These are phyloP conservation scores for Nemania sp. DNA, from an alignment of 2,329 filamentous ascomycete genomes.

Conservation along the genomic window DNA sequence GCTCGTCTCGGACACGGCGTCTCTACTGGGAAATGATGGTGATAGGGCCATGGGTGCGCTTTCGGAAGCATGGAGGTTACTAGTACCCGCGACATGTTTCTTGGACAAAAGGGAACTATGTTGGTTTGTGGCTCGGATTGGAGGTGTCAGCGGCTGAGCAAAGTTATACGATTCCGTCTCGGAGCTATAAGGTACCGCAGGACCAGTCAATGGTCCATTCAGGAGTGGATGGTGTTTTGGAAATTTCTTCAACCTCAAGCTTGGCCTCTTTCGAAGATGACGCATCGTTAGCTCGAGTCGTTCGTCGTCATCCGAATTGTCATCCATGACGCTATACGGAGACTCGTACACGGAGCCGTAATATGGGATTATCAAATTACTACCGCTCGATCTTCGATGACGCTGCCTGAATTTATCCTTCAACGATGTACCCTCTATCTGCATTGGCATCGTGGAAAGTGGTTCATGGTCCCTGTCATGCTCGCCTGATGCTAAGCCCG, in stretches of 20 bases:
- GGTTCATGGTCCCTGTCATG: constrained; percentile 31
- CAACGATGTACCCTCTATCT: constrained; percentile 27
- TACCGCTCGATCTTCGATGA: constrained; percentile 55
- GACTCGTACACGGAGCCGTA: constrained; percentile 44
- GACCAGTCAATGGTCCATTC: constrained; percentile 38
- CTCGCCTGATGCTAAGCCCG: constrained; percentile 39
- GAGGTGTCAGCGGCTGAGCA: constrained; percentile 41
- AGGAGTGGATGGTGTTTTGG: constrained; percentile 46
- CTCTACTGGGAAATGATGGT: constrained; percentile 20
- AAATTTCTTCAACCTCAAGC: constrained; percentile 48
- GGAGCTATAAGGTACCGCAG: constrained; percentile 33
- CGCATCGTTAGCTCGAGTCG: constrained; percentile 48
- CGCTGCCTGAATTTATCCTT: constrained; percentile 42
- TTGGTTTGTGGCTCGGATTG: not conserved
- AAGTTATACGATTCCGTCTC: constrained; percentile 46
- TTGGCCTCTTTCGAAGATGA: constrained; percentile 41
- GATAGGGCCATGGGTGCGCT: constrained; percentile 33
- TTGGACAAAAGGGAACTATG: not conserved
- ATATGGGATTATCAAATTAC: constrained; percentile 49
- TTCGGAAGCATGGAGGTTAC: constrained; percentile 1
- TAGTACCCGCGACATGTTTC: not conserved
- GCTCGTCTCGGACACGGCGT: constrained; percentile 30
- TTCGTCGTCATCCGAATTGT: constrained; percentile 52
- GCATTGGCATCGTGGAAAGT: constrained; percentile 22
- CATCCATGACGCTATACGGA: constrained; percentile 49